Evolutionary conservation across 2,329 filamentous ascomycete genomes (phyloP), one percentile per base, ranked within the genome.

Genomic region (Colletotrichum gloeosporioides): DNA sequence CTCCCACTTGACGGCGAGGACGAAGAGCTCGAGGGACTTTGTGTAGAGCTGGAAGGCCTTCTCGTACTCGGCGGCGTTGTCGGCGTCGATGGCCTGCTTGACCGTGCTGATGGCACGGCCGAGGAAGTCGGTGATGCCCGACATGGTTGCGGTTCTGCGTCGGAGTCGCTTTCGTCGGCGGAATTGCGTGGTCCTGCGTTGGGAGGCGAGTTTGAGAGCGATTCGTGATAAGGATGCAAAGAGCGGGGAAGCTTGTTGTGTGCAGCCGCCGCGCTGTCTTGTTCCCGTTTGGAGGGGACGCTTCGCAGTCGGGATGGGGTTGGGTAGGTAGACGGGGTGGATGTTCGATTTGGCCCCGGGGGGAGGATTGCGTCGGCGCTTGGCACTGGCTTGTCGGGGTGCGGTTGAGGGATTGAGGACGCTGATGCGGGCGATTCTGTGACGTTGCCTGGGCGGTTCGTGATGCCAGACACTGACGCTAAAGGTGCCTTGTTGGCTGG

Each of bases 1-100:
- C 89, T 99, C 97, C 96, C 96, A 99, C 90, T 99, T 99, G 77
- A 99, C 91, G 39, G 97, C 97, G 77, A 99, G 94, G 95, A 99
- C 98, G 90, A 99, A 99, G 75, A 99, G 92, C 87, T 99, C 96
- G 80, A 99, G 94, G 68, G 96, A 94, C 80, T 95, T 93, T 89
- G 98, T 98, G 91, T 99, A 99, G 78, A 94, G 91, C 84, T 98
- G 95, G 85, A 99, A 99, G 73, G 97, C 97, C 86, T 98, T 96
- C 82, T 98, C 96, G 87, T 99, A 99, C 84, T 99, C 95, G 84
- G 95, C 96, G 62, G 95, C 94, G 80, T 96, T 98, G 88, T 99
- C 97, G 81, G 95, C 93, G 85, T 98, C 96, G 88, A 99, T 99
- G 80, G 97, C 97, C 87, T 98, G 98, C 87, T 98, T 98, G 82